These are phyloP conservation scores for Hypoxylon fragiforme DNA, from an alignment of 495 filamentous ascomycete genomes.

Conservation along the genomic window DNA sequence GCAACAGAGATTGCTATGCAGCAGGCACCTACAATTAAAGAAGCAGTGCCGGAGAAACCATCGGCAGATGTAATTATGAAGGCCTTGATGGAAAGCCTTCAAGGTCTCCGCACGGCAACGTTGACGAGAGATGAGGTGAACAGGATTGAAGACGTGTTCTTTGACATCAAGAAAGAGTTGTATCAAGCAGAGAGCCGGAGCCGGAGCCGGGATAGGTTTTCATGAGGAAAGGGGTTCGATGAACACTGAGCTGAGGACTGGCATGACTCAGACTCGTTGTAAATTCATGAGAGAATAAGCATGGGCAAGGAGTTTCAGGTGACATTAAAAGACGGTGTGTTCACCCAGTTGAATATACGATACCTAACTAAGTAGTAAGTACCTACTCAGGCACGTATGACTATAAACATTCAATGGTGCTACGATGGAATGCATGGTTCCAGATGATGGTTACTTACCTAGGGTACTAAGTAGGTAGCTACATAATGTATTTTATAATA, in stretches of 20 bases:
- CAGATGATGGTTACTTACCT: too few relatives aligned
- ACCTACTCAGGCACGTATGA: background rate
- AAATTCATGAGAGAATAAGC: conserved; percentile 6
- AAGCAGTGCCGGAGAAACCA: conserved; percentile 6
- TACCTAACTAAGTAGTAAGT: background rate
- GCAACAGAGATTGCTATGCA: conserved; percentile 7
- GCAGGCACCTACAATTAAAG: conserved; percentile 1
- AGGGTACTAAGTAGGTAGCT: background rate
- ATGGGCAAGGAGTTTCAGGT: conserved; percentile 19
- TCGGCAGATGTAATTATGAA: conserved; percentile 47
- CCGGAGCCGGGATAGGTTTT: conserved; percentile 19
- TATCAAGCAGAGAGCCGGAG: conserved; percentile 63
- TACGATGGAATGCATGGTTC: background rate
- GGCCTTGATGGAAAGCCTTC: conserved; percentile 55
- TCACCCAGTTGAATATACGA: conserved; percentile 9
- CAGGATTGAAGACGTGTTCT: conserved; percentile 67
- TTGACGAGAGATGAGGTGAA: conserved; percentile 57
- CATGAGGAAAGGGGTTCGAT: background rate
- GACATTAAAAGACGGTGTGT: background rate
- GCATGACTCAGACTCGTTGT: conserved; percentile 1
- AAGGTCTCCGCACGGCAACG: conserved; percentile 52
- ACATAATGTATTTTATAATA: too few relatives aligned
- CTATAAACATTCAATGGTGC: background rate
- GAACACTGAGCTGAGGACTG: conserved; percentile 7
- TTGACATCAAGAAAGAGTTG: conserved; percentile 66